A percentile compares a stretch with the other conserved stretches of the same genome.
These are phyloP conservation scores for Seminavis robusta DNA, from an alignment of 108 stramenopile species.

Conservation along the genomic window DNA sequence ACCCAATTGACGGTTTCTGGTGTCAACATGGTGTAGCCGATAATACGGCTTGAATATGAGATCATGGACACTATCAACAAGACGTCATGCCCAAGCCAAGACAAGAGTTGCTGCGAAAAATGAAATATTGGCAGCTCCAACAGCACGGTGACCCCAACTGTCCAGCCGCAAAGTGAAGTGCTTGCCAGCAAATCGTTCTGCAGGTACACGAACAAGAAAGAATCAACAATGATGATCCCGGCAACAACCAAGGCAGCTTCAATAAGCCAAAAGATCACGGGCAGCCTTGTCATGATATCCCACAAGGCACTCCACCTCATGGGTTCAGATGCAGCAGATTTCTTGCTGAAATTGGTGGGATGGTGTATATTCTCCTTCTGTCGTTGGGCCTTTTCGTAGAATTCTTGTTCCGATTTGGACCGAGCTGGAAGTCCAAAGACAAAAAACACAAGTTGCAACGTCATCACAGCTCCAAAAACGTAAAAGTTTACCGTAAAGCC, in stretches of 20 bases:
- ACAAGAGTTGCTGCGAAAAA: slow-evolving; percentile 26
- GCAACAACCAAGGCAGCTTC: slow-evolving; percentile 41
- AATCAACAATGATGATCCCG: slow-evolving; percentile 46
- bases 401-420: too few relatives aligned
- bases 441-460: slow-evolving; percentile 22
- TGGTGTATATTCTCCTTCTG: too few relatives aligned
- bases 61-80: slow-evolving; percentile 31
- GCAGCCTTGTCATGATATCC: slow-evolving; percentile 16
- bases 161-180: slow-evolving; percentile 30
- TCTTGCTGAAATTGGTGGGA: too few relatives aligned
- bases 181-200: slow-evolving; percentile 31
- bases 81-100: slow-evolving; percentile 24
- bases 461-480: slow-evolving; percentile 27
- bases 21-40: slow-evolving; percentile 33
- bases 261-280: slow-evolving; percentile 24
- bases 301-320: too few relatives aligned
- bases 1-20: slow-evolving; percentile 26
- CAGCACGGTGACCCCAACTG: slow-evolving; percentile 31
- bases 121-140: slow-evolving; percentile 38
- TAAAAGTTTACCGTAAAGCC: slow-evolving; percentile 49
- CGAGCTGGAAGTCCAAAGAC: too few relatives aligned
- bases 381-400: neutral
- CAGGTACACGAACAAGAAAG: slow-evolving; percentile 33
- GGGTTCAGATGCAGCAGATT: too few relatives aligned
- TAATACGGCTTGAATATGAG: slow-evolving; percentile 27